Evolutionary conservation across 2,329 filamentous ascomycete genomes (phyloP).

Genomic region (Nigrograna mackinnonii): DNA sequence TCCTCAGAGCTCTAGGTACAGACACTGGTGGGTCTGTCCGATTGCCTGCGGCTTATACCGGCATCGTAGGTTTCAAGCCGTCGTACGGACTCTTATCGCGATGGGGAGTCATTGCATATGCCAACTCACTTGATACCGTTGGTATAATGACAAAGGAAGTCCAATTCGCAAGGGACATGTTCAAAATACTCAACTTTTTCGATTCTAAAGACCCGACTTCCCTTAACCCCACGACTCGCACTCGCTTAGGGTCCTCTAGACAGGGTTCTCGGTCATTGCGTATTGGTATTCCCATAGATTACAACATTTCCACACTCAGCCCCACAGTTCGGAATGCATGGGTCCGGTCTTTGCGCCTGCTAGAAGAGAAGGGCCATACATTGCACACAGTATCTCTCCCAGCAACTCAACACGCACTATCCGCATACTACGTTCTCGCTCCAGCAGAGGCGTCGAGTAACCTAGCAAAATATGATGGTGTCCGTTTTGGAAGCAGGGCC

Average conservation of each 20-base stretch:
- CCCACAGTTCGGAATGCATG: slow-evolving; percentile 71
- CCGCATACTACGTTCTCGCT: slow-evolving; percentile 93
- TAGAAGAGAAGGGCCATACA: slow-evolving; percentile 69
- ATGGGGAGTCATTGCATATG: slow-evolving; percentile 87
- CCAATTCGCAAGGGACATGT: slow-evolving; percentile 48
- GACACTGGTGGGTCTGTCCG: slow-evolving; percentile 91
- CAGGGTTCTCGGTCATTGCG: slow-evolving; percentile 24
- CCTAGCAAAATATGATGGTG: slow-evolving; percentile 92
- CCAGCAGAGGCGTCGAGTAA: slow-evolving; percentile 96
- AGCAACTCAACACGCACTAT: slow-evolving; percentile 80
- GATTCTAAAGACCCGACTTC: slow-evolving; percentile 79
- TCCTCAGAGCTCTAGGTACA: slow-evolving; percentile 73
- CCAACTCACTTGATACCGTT: slow-evolving; percentile 90
- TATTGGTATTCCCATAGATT: slow-evolving; percentile 71
- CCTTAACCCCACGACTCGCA: slow-evolving; percentile 60
- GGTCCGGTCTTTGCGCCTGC: slow-evolving; percentile 60
- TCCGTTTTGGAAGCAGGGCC: slow-evolving; percentile 78
- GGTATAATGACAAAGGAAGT: slow-evolving; percentile 69
- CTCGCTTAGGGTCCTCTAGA: slow-evolving; percentile 29
- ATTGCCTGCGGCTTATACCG: slow-evolving; percentile 85
- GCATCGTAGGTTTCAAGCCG: slow-evolving; percentile 84
- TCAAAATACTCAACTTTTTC: slow-evolving; percentile 57
- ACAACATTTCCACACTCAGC: slow-evolving; percentile 83
- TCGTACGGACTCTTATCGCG: slow-evolving; percentile 87
- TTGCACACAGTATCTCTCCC: slow-evolving; percentile 81